These are phyloP conservation scores for Emericellopsis cladophorae DNA, from an alignment of 2,329 filamentous ascomycete genomes.

Conservation along the genomic window DNA sequence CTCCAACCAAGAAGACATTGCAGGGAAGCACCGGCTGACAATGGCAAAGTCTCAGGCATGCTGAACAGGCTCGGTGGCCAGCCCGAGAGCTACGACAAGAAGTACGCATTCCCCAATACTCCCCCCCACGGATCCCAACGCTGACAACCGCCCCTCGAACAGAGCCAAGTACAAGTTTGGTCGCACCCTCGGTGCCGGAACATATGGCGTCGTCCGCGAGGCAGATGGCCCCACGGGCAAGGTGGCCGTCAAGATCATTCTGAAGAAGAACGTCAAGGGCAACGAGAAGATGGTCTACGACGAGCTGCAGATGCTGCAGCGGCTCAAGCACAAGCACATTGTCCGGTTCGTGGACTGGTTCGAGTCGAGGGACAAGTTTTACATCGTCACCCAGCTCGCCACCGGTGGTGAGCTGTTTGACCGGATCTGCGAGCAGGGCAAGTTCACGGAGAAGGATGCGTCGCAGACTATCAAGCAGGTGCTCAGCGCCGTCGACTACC, in stretches of 20 bases:
- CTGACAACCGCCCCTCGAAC: constrained; percentile 4
- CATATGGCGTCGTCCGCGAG: constrained; percentile 96
- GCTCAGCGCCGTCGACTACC: constrained; percentile 82
- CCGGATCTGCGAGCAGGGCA: constrained; percentile 93
- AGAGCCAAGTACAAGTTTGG: constrained; percentile 87
- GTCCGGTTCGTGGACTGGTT: constrained; percentile 99
- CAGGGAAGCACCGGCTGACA: not conserved
- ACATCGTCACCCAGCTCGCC: constrained; percentile 93
- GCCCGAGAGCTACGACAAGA: constrained; percentile 97
- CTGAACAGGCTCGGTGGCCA: constrained; percentile 93
- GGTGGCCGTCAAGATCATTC: constrained; percentile 95
- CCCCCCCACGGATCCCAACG: no score
- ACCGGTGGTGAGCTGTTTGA: constrained; percentile 96
- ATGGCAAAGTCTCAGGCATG: constrained; percentile 63
- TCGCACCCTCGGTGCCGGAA: constrained; percentile 86
- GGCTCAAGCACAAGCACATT: constrained; percentile 85
- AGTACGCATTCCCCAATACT: constrained; percentile 38
- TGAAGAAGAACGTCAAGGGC: constrained; percentile 98
- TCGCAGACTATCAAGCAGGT: constrained; percentile 93
- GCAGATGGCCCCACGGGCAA: constrained; percentile 74
- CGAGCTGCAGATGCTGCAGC: constrained; percentile 86
- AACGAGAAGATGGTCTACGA: constrained; percentile 99
- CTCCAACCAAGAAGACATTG: not conserved
- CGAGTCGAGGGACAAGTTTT: constrained; percentile 99
- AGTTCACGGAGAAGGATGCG: constrained; percentile 96